Conservation (phyloP, 139 green algal genomes). For the Auxenochlorella protothecoides region DNA sequence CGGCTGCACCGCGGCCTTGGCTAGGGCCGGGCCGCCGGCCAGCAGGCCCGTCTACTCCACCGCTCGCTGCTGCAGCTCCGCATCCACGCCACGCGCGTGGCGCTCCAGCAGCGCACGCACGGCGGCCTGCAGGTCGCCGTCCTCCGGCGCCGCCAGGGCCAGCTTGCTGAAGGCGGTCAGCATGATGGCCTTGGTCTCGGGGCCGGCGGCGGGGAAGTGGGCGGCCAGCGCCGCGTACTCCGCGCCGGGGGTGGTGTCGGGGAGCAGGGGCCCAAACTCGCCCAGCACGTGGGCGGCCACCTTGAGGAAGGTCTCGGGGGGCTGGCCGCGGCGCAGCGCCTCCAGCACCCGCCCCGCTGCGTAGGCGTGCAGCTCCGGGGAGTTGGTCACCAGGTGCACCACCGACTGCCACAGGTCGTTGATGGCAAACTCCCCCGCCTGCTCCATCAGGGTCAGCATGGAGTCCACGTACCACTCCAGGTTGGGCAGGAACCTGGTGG, state of each 20-base stretch:
- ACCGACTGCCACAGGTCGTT: conserved; percentile 93
- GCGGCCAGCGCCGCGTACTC: conserved; percentile 73
- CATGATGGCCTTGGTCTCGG: conserved; percentile 70
- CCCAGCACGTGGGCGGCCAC: conserved; percentile 78
- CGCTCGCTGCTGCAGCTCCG: conserved; percentile 90
- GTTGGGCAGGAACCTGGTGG: conserved; percentile 33
- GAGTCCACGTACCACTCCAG: conserved; percentile 84
- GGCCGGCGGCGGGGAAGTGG: conserved; percentile 45
- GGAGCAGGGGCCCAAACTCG: conserved; percentile 73
- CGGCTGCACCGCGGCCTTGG: conserved; percentile 50
- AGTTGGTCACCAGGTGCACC: conserved; percentile 88
- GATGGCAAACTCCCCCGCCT: conserved; percentile 80
- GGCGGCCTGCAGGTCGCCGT: conserved; percentile 34
- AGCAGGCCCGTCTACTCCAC: conserved; percentile 75
- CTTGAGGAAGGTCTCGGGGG: conserved; percentile 64
- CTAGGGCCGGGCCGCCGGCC: conserved; percentile 14
- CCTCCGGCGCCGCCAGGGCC: conserved; percentile 34
- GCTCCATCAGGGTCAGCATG: conserved; percentile 82
- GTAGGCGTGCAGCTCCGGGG: conserved; percentile 76
- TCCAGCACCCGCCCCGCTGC: conserved; percentile 54
- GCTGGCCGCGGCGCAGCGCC: conserved; percentile 46
- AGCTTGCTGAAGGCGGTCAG: conserved; percentile 70
- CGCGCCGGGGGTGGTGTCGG: conserved; percentile 18
- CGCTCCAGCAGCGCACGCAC: conserved; percentile 17
- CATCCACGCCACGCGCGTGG: conserved; percentile 20